Evolutionary conservation across 2,329 filamentous ascomycete species (phyloP), one percentile per base, ranked within the genome.

Genomic region (Penicillium brevicompactum): DNA sequence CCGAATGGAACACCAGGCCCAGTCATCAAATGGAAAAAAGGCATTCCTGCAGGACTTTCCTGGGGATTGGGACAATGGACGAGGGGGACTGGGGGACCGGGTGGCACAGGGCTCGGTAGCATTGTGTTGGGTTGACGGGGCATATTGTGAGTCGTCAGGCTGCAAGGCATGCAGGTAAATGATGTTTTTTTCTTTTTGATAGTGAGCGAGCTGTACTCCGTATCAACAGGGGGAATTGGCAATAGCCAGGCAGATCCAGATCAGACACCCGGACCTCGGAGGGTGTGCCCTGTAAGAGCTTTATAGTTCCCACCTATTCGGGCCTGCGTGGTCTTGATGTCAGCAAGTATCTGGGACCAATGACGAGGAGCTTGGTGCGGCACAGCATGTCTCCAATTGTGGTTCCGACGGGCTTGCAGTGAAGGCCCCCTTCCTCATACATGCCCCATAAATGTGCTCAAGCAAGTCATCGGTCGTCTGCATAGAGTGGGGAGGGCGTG

Each of bases 91-190:
- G 24, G 24, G 34, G n/a, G 34, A n/a, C 34, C 4, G 11, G 14
- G 63, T 64, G 56, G 45, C 54, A 65, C 58, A 44, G 63, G 62
- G 58, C 63, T 65, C 55, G 59, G 53, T 57, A 50, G 49, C 49
- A 41, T 52, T 49, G 51, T 46, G 51, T 46, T 56, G 53, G 53
- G 54, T 60, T 55, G 51, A 66, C 53, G 53, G 60, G 52, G 46
- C 53, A 63, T 61, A 59, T 63, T 49, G 55, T 47, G 43, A 53
- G 43, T 58, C 43, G 56, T 64, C 56, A 65, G 63, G 63, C 57
- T 63, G 56, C 48, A 56, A 65, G 63, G 63, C 62, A 65, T 63
- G 51, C 53, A 46, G 27, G 22, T n/a, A 43, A 60, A 16, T 54
- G 49, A 31, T 49, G 31, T 50, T 50, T 8, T 27, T 27, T 5